Evolutionary conservation across 2,329 filamentous ascomycete species (phyloP).

Genomic region (Sporothrix brasiliensis): DNA sequence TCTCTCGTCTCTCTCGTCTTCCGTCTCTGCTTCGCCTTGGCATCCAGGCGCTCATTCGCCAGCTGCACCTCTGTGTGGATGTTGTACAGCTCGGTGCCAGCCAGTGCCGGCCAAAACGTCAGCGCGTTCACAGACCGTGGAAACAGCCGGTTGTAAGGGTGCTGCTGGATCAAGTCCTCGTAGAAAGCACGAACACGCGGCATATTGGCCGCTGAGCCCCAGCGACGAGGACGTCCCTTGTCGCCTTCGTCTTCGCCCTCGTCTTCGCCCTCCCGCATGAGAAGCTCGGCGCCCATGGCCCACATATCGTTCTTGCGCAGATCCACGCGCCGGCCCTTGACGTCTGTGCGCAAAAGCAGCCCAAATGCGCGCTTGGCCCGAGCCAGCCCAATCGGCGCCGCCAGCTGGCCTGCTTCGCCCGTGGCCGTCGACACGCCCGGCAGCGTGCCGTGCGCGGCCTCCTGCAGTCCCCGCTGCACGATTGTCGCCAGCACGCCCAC

Average conservation of each 20-base stretch:
- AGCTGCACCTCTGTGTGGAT: conserved; percentile 62
- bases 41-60: conserved; percentile 47
- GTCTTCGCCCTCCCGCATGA: conserved; percentile 64
- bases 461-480: conserved; percentile 70
- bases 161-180: conserved; percentile 73
- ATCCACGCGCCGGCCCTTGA: conserved; percentile 63
- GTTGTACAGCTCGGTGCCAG: conserved; percentile 79
- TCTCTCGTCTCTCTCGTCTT: background rate
- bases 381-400: conserved; percentile 48
- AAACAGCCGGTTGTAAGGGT: conserved; percentile 67
- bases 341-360: conserved; percentile 63
- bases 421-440: conserved; percentile 13
- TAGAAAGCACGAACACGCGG: conserved; percentile 64
- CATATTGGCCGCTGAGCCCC: conserved; percentile 53
- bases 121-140: conserved; percentile 65
- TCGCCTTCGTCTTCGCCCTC: background rate
- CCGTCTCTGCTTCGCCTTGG: conserved; percentile 23
- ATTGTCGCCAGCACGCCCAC: conserved; percentile 68
- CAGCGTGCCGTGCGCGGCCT: conserved; percentile 33
- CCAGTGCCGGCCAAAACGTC: conserved; percentile 80
- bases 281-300: conserved; percentile 82
- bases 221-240: conserved; percentile 38
- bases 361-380: conserved; percentile 76
- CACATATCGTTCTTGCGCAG: conserved; percentile 71
- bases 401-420: background rate